Base-by-base conservation (phyloP, 768 basidiomycete genomes). In the Hericium erinaceus region DNA sequence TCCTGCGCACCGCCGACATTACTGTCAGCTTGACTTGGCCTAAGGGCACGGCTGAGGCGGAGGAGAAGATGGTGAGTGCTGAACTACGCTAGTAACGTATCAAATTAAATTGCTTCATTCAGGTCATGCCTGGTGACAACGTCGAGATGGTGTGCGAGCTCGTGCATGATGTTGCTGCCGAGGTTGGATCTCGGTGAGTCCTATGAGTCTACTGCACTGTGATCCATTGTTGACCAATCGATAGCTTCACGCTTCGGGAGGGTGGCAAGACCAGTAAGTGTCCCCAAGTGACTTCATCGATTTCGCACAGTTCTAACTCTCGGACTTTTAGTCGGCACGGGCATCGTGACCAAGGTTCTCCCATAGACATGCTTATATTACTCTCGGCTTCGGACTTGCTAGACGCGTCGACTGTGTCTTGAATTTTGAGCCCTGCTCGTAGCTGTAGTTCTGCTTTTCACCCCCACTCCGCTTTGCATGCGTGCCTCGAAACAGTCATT, bases 41-140 rank as follows among this genome's bases (percentile, higher is more conserved):
- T 11, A 84, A 85, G 39, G 93, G 82, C 46, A 93, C 90, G 2
- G 73, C 81, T 20, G 86, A 88, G 63, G 82, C 89, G 16, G 80
- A 81, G 55, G 89, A 93, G 66, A 95, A 92, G 73, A 94, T 95
- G 87, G 92, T 86, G 51, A 24, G 74, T 66, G 26, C 8, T 28
- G 26, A 28, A 10, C 59, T 22, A 18, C 48, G 58, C 4, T n/a
- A 56, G 44, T 16, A 10, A 56, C 54, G 1, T 15, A 13, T 48
- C 8, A 18, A 37, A 50, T 33, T 24, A 28, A 38, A 37, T 49
- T 18, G 40, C 65, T n/a, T 62, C 54, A 7, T 3, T 41, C 64
- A 89, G 85, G 85, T 98, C 64, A 95, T 97, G 92, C 95, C 95
- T 52, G 95, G 95, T 60, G 95, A 98, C 75, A 95, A 95, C 66